Base-by-base conservation (phyloP, 1,139 yeast genomes). In the Kluyveromyces sp. region DNA sequence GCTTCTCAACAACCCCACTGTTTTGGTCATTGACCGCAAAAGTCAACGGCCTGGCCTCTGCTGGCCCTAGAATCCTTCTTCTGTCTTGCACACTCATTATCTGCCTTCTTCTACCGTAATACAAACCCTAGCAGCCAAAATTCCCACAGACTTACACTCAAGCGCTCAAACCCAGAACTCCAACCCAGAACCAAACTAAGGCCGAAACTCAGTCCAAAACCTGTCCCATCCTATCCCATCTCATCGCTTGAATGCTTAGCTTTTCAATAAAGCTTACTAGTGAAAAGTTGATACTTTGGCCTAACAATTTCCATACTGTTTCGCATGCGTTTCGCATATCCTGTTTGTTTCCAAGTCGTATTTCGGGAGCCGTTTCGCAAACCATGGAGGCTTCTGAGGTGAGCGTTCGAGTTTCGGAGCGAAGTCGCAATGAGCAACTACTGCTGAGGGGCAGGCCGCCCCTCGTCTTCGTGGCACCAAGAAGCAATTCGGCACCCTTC, bases 61-160 rank as follows among this genome's bases (percentile, higher is more conserved):
- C 54, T 1, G 92, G 92, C 0, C 89, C 92, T 33, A 79, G 57
- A 19, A 83, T 67, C 61, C 89, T 73, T 70, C 87, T 77, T 71
- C 92, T 78, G 57, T 83, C 92, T 40, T 68, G 68, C 22, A 66
- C 65, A 50, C 63, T 71, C 74, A 69, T 69, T 11, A 11, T 12
- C 13, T 12, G 15, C 3, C 16, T 26, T 34, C 3, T 18, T 11
- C 12, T 34, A 25, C 12, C 12, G 11, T 15, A 3, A 12, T 9
- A 4, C 18, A 32, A 32, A 32, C 17, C 3, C 9, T 4, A 7
- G n/a, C 36, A 34, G 20, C n/a, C 20, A 34, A 13, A 34, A 22
- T 22, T 6, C 6, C 26, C 26, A 6, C 26, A 6, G 26, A 22
- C 9, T 22, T 9, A 22, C 6, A 22, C 9, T 9, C 26, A 22